phyloP scores from a whole-genome alignment of 306 rosid genomes.

The Pueraria montana region DNA sequence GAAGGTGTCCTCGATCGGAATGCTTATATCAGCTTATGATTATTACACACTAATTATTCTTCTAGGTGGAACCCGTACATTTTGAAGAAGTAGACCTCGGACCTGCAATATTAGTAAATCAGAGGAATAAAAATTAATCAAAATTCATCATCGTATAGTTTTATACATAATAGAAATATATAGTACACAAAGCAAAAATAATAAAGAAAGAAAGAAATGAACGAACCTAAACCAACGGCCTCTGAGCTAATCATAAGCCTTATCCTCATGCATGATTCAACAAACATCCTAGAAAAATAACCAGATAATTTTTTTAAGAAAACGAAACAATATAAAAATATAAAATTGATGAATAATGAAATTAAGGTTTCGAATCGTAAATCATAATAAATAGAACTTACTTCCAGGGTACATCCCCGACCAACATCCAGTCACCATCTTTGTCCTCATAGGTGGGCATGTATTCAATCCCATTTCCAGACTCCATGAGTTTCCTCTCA shows the following conservation, averaged over 20 bases:
- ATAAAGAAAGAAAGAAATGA: background rate
- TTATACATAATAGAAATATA: background rate
- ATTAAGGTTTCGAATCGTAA: background rate
- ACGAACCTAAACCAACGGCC: slow-evolving; percentile 62
- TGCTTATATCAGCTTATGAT: background rate
- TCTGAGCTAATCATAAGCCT: slow-evolving; percentile 75
- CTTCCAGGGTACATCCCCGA: slow-evolving; percentile 94
- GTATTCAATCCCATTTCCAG: slow-evolving; percentile 65
- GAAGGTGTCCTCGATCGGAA: background rate
- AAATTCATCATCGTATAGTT: background rate
- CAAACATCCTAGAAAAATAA: slow-evolving; percentile 64
- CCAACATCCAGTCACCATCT: slow-evolving; percentile 90
- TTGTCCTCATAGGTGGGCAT: slow-evolving; percentile 76
- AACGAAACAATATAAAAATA: background rate
- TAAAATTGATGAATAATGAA: background rate
- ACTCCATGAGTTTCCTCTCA: slow-evolving; percentile 61
- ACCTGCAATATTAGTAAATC: slow-evolving; percentile 29
- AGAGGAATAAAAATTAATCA: background rate
- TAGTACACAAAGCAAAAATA: background rate
- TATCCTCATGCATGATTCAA: slow-evolving; percentile 75
- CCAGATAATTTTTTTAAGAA: background rate
- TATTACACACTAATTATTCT: slow-evolving; percentile 12
- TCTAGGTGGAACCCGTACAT: slow-evolving; percentile 32
- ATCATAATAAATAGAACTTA: slow-evolving; percentile 44
- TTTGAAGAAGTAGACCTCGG: slow-evolving; percentile 28